phyloP scores from a whole-genome alignment of 352 stramenopile genomes.

The Globisporangium viniferum region DNA sequence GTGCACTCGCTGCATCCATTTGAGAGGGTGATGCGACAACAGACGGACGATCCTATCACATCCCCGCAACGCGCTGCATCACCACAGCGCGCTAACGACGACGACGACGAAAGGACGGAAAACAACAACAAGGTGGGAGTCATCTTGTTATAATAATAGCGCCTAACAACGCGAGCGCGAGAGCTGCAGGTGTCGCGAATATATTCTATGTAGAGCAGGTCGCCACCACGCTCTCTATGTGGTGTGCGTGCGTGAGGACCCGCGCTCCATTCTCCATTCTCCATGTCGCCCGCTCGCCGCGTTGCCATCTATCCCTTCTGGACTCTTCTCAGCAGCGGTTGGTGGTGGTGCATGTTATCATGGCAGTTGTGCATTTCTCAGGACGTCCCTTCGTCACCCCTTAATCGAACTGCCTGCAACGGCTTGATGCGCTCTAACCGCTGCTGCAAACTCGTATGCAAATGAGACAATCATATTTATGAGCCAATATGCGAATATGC shows the following conservation, averaged over 20 bases:
- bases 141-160: not conserved
- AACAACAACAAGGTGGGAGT: not conserved
- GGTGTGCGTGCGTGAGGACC: not conserved
- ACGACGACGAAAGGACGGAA: not conserved
- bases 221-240: not conserved
- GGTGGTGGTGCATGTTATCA: not conserved
- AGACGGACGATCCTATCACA: constrained; percentile 9
- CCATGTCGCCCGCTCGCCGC: not conserved
- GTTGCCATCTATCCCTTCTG: not conserved
- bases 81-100: not conserved
- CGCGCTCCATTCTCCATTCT: not conserved
- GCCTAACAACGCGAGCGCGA: not conserved
- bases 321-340: not conserved
- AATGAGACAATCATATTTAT: too few species aligned
- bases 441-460: not conserved
- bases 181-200: not conserved
- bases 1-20: constrained; percentile 3
- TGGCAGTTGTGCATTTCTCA: not conserved
- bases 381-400: not conserved
- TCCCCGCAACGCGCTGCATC: not conserved
- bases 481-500: too few species aligned
- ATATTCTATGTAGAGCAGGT: not conserved
- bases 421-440: not conserved
- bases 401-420: not conserved
- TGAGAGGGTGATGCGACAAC: constrained; percentile 2